phyloP scores from a whole-genome alignment of 176 grass and related monocot genomes.

The Carex scoparia region DNA sequence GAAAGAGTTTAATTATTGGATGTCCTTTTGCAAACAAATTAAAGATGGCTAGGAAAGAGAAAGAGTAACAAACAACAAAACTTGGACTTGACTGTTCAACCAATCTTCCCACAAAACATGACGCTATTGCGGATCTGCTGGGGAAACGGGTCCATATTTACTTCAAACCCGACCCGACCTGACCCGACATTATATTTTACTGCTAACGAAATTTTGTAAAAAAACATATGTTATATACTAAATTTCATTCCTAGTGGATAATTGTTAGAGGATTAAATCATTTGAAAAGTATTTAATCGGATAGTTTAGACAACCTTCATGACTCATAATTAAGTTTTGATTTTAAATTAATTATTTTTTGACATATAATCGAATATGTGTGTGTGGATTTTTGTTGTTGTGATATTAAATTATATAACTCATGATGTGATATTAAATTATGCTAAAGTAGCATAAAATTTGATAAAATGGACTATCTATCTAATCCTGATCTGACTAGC shows the following conservation, averaged over 20 bases:
- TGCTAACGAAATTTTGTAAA: not conserved
- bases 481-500: not conserved
- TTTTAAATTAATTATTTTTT: not conserved
- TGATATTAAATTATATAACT: not conserved
- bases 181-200: not conserved
- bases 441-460: not conserved
- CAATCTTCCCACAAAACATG: not conserved
- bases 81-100: constrained; percentile 14
- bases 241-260: no score
- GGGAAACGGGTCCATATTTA: not conserved
- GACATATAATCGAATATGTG: not conserved
- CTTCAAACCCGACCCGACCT: no score
- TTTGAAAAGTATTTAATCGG: not conserved
- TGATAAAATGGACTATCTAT: not conserved
- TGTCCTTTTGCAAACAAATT: constrained; percentile 8
- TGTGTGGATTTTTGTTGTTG: not conserved
- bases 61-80: not conserved
- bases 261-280: not conserved
- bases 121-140: not conserved
- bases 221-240: not conserved
- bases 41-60: constrained; percentile 12
- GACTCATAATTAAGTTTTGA: not conserved
- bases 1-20: no score
- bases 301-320: not conserved
- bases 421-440: not conserved